These are phyloP conservation scores for Candida andamanensis DNA, from an alignment of 805 yeast genomes.

Conservation along the genomic window DNA sequence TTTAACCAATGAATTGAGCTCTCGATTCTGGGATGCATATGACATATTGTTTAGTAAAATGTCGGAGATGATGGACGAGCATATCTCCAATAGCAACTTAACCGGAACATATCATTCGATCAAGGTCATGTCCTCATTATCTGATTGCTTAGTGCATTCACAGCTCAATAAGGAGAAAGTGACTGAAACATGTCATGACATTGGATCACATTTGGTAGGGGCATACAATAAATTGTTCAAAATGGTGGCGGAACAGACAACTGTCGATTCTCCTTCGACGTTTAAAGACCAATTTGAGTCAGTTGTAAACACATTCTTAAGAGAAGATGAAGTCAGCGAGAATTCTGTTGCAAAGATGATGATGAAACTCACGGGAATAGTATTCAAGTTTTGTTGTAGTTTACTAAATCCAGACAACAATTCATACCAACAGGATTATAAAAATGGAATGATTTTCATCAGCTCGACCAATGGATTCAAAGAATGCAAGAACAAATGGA, in stretches of 20 bases:
- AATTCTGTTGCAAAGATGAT: constrained; percentile 8
- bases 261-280: background rate
- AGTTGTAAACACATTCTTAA: constrained; percentile 3
- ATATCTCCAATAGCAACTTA: background rate
- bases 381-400: constrained; percentile 15
- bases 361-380: constrained; percentile 14
- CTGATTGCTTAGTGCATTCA: constrained; percentile 1
- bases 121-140: constrained; percentile 2
- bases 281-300: constrained; percentile 12
- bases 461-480: constrained; percentile 15
- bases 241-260: background rate
- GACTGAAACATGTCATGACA: background rate
- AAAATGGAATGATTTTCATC: constrained; percentile 19
- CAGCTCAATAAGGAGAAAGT: background rate
- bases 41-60: background rate
- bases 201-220: constrained; percentile 1
- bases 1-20: constrained; percentile 6
- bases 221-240: background rate
- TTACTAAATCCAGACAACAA: constrained; percentile 8
- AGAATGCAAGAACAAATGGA: constrained; percentile 29
- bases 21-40: background rate
- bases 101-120: constrained; percentile 1
- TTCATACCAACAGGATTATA: constrained; percentile 9
- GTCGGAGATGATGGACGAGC: background rate
- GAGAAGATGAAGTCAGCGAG: constrained; percentile 1